Evolutionary conservation across 257 asterid genomes (phyloP).

Genomic region (Thymus quinquecostatus): DNA sequence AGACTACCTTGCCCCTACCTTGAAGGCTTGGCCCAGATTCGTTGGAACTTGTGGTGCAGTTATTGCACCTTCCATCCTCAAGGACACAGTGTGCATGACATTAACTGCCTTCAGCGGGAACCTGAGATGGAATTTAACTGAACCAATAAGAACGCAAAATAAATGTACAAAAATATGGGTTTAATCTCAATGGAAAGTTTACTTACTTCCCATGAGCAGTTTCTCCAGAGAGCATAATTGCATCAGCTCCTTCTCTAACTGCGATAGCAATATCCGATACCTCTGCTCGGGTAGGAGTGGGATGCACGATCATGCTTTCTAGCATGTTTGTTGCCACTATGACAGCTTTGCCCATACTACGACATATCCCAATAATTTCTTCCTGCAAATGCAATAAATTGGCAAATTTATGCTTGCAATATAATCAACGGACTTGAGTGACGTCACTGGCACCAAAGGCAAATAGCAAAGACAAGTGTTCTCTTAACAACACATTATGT

Average conservation of each 20-base stretch:
- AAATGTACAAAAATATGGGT: constrained; percentile 1
- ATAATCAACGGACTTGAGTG: constrained; percentile 13
- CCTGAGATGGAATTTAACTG: constrained; percentile 41
- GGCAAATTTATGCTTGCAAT: not conserved
- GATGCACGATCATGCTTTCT: constrained; percentile 98
- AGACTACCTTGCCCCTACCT: constrained; percentile 48
- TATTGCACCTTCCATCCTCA: constrained; percentile 85
- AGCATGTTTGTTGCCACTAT: constrained; percentile 99
- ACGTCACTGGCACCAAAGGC: constrained; percentile 9
- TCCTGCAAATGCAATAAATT: constrained; percentile 55
- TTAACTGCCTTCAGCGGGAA: constrained; percentile 92
- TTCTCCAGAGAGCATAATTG: constrained; percentile 99
- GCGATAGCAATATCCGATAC: constrained; percentile 97
- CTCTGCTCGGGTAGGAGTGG: constrained; percentile 98
- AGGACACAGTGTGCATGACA: constrained; percentile 94
- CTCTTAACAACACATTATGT: not conserved
- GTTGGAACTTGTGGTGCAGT: constrained; percentile 64
- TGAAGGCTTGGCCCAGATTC: constrained; percentile 84
- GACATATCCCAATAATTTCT: constrained; percentile 83
- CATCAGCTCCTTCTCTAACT: constrained; percentile 95
- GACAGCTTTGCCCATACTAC: constrained; percentile 96
- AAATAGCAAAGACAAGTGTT: not conserved
- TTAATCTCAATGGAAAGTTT: constrained; percentile 1
- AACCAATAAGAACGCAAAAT: constrained; percentile 12
- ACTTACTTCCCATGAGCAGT: constrained; percentile 98